These are phyloP conservation scores for Lichtheimia ornata DNA, from an alignment of 371 early-diverging fungal species.

Conservation along the genomic window DNA sequence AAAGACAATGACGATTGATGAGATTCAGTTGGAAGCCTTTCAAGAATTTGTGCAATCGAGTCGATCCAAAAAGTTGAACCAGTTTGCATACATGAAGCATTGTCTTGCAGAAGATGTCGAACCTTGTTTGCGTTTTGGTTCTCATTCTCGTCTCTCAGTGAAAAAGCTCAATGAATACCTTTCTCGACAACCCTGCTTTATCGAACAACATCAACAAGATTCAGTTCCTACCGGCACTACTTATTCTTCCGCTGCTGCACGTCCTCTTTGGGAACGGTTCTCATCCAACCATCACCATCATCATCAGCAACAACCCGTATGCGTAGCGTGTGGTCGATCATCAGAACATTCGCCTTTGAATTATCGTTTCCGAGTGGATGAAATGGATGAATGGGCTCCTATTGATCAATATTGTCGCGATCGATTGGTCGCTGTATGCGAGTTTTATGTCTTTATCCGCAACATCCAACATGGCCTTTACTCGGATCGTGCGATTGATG, in stretches of 20 bases:
- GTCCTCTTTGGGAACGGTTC: conserved; percentile 62
- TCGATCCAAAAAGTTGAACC: conserved; percentile 69
- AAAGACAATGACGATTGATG: conserved; percentile 52
- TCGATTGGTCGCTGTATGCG: conserved; percentile 86
- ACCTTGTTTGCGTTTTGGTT: conserved; percentile 88
- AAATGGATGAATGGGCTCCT: conserved; percentile 75
- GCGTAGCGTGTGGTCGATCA: conserved; percentile 80
- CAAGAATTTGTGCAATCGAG: conserved; percentile 71
- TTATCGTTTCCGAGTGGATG: conserved; percentile 79
- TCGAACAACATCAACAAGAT: conserved; percentile 62
- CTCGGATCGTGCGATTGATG: conserved; percentile 71
- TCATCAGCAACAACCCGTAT: conserved; percentile 45
- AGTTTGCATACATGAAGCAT: conserved; percentile 72
- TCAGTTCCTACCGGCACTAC: conserved; percentile 2
- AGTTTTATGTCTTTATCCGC: conserved; percentile 88
- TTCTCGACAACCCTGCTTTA: conserved; percentile 71
- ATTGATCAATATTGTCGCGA: conserved; percentile 86
- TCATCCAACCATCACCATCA: conserved; percentile 10
- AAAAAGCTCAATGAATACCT: conserved; percentile 83
- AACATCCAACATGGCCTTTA: conserved; percentile 84
- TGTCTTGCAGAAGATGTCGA: conserved; percentile 73
- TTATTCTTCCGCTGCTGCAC: conserved; percentile 28
- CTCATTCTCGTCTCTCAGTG: conserved; percentile 78
- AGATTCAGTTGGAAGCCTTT: conserved; percentile 72
- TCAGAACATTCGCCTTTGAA: conserved; percentile 38